A percentile compares a stretch with the other conserved stretches of the same genome.
phyloP scores from a whole-genome alignment of 2,329 filamentous ascomycete genomes.

The Penicillium sp. region DNA sequence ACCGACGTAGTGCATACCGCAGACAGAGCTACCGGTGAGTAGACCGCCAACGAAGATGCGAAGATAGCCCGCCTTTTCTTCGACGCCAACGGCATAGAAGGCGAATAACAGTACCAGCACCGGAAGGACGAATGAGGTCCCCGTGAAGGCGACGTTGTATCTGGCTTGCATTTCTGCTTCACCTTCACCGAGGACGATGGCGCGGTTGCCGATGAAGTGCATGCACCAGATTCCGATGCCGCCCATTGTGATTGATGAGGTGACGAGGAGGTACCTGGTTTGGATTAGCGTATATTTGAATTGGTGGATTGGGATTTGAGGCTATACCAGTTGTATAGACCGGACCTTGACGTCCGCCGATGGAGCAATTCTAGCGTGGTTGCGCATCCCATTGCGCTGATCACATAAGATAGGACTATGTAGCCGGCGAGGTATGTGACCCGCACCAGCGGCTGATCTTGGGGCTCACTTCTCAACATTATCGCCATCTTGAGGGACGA shows the following conservation, averaged over 20 bases:
- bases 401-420: constrained; percentile 63
- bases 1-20: constrained; percentile 85
- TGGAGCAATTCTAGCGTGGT: constrained; percentile 81
- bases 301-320: not conserved
- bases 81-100: constrained; percentile 65
- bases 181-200: constrained; percentile 66
- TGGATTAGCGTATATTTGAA: not conserved
- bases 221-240: constrained; percentile 72
- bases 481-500: constrained; percentile 1
- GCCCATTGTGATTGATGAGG: constrained; percentile 67
- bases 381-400: constrained; percentile 70
- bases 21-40: constrained; percentile 70
- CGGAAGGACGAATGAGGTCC: constrained; percentile 74
- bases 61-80: constrained; percentile 55
- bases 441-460: constrained; percentile 9
- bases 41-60: constrained; percentile 61
- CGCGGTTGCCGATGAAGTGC: constrained; percentile 81
- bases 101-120: constrained; percentile 69
- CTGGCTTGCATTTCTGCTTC: constrained; percentile 63
- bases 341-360: constrained; percentile 65
- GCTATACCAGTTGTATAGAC: constrained; percentile 64
- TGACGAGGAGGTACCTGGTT: constrained; percentile 58
- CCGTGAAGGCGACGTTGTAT: constrained; percentile 69
- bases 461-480: constrained; percentile 20
- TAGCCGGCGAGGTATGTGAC: constrained; percentile 54